Conservation (phyloP, 108 stramenopile genomes). For the Cyclotella kingstonii region DNA sequence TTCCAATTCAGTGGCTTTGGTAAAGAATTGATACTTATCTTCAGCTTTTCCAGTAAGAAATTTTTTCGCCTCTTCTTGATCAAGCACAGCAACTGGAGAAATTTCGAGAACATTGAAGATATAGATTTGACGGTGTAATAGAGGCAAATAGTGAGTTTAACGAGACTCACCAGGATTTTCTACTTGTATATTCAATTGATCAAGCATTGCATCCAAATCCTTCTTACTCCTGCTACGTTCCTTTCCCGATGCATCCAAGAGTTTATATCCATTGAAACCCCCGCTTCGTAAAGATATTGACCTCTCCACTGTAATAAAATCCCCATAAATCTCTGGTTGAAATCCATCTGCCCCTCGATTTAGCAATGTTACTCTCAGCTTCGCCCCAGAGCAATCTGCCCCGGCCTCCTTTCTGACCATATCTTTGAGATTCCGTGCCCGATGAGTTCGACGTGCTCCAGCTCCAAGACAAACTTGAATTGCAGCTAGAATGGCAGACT, state of each 20-base stretch:
- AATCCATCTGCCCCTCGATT: constrained; percentile 89
- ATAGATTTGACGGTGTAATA: no score
- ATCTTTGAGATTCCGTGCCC: constrained; percentile 83
- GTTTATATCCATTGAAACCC: constrained; percentile 77
- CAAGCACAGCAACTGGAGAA: constrained; percentile 78
- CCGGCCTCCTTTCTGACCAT: constrained; percentile 83
- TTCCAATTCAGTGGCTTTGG: constrained; percentile 93
- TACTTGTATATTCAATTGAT: constrained; percentile 84
- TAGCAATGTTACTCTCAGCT: constrained; percentile 82
- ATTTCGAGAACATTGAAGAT: no score
- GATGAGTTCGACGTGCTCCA: constrained; percentile 77
- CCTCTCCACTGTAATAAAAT: constrained; percentile 88
- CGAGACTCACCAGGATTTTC: constrained; percentile 79
- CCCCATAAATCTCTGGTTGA: constrained; percentile 85
- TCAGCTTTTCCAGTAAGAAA: constrained; percentile 90
- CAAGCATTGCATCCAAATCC: constrained; percentile 88
- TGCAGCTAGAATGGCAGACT: constrained; percentile 93
- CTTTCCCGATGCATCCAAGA: constrained; percentile 58
- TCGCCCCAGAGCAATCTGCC: constrained; percentile 57
- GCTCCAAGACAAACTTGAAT: constrained; percentile 97
- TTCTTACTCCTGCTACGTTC: constrained; percentile 59
- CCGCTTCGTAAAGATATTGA: constrained; percentile 61
- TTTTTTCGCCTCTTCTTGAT: constrained; percentile 97
- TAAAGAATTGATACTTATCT: constrained; percentile 95
- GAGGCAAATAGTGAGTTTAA: not conserved